phyloP scores from a whole-genome alignment of 2,329 filamentous ascomycete genomes.

The Xylariaceae sp. region DNA sequence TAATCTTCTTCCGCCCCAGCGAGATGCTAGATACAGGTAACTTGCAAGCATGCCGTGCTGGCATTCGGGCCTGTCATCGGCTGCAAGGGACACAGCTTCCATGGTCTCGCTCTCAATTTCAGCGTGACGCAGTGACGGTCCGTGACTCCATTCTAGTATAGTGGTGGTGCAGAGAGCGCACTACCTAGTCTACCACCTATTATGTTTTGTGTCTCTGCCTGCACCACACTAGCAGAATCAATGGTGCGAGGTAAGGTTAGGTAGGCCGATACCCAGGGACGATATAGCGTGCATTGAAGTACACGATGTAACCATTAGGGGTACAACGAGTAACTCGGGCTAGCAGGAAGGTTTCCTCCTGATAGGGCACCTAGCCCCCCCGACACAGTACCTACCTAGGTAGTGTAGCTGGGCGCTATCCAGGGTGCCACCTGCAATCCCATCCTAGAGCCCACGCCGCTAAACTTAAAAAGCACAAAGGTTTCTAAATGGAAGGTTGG shows the following conservation, averaged over 20 bases:
- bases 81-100: slow-evolving; percentile 13
- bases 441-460: slow-evolving; percentile 1
- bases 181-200: neutral
- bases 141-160: neutral
- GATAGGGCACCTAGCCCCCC: no score
- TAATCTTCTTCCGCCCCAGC: neutral
- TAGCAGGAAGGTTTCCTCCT: no score
- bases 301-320: no score
- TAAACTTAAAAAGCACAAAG: slow-evolving; percentile 10
- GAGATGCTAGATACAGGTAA: neutral
- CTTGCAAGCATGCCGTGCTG: slow-evolving; percentile 2
- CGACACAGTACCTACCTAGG: no score
- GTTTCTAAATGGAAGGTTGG: slow-evolving; percentile 10
- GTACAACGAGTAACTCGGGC: no score
- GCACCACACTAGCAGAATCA: neutral
- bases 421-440: neutral
- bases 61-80: slow-evolving; percentile 16
- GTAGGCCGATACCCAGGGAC: neutral
- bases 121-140: neutral
- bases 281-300: no score
- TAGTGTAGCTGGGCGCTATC: no score
- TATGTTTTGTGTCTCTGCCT: neutral
- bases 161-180: no score
- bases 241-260: neutral
- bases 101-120: slow-evolving; percentile 7